Base-by-base conservation (phyloP, 2,329 filamentous ascomycete species). In the Leptographium galeiforme region DNA sequence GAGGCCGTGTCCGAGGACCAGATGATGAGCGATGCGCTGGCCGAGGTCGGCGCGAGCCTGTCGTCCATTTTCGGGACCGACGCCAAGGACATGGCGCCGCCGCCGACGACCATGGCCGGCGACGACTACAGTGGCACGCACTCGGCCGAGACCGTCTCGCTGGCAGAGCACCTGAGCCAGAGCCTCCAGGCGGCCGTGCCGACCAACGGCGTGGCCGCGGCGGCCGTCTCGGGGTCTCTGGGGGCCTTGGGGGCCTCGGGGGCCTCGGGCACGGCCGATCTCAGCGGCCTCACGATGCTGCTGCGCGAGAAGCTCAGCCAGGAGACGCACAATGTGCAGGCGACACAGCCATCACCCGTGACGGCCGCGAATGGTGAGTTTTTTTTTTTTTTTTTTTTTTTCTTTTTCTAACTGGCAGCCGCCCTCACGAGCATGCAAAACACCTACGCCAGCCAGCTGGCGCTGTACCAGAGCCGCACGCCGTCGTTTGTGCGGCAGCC, bases 261-360 rank as follows among this genome's bases (percentile, higher is more conserved):
- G 16, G 32, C 38, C 6, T 10, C 30, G 10, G 40, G 40, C 32
- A 39, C 33, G 6, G 33, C 30, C 30, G 62, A 62, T n/a, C 53
- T 60, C 11, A 56, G 53, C 2, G 61, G 61, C 8, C 56, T 64
- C 33, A 58, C 62, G n/a, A 60, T 57, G 6, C 55, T 63, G n/a
- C 61, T 64, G 45, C 50, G 55, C 16, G 59, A 62, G 48, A 62
- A 61, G 57, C 53, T 61, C 16, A 54, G 40, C 52, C 56, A 57
- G 36, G 53, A 54, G 6, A 41, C 56, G 8, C 54, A 54, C 19
- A 52, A 40, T 36, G 48, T 54, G 10, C 45, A 51, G 41, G 36
- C 12, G 8, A 10, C 48, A 40, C 16, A 52, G 34, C 50, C 43
- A 6, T 56, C 54, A 8, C 50, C 56, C 6, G 51, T 56, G 8